Evolutionary conservation across 139 green algal species (phyloP), one percentile per base, ranked within the genome.

Genomic region (Chlorella ohadii): DNA sequence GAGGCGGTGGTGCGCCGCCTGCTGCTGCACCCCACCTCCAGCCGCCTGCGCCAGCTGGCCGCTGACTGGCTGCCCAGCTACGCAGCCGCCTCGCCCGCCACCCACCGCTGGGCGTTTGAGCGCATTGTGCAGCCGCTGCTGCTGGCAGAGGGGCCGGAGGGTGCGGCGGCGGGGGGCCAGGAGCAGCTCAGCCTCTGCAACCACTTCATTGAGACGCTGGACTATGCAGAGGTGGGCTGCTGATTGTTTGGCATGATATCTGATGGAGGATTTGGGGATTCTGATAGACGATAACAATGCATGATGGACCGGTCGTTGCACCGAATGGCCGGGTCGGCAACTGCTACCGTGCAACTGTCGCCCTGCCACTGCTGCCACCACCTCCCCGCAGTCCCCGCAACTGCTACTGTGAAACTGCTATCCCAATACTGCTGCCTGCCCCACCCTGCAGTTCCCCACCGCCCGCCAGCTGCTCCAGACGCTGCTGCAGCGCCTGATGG

Each of bases 151-250:
- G 76, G 63, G 15, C 41, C 9, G 12, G 31, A 22, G 12, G 66
- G 78, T 63, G 1, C 59, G 72, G 25, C 19, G 59, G 63, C 83
- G 78, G 81, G 15, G 17, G 66, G 31, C 0, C 78, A 72, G 59
- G 83, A 86, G 57, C 83, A 86, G 67, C 51, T 71, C 59, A 20
- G 25, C 51, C 55, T 87, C 17, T 71, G 66, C 39, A 87, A 33
- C 55, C 66, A 83, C 36, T 87, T 87, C 17, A 51, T 87, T 17
- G 34, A 39, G 28, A 78, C 66, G 11, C 66, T 87, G 56, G 55
- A 84, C 0, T 70, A 67, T 1, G 80, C 90, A 23, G 90, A 93
- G 86, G 87, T 92, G 63, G 61, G 68, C 5, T 11, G 6, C 11
- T 55, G 44, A 55, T 6, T 11, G 6, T 6, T 55, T 55, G 11